Conservation (phyloP, 2,329 filamentous ascomycete species). For the Cytospora piceae region DNA sequence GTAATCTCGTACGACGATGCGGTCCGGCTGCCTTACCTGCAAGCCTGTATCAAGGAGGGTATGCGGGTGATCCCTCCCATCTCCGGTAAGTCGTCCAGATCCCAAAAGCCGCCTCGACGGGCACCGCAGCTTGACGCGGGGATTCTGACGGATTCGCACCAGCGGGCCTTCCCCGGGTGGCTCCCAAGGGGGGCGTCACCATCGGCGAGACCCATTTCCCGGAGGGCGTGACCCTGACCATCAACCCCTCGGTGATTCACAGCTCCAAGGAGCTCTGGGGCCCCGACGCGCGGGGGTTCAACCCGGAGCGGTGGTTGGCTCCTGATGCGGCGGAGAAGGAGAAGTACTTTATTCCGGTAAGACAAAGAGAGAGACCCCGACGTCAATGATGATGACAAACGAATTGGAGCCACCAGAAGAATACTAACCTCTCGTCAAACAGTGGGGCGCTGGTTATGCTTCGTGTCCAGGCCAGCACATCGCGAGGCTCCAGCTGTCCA, state of each 20-base stretch:
- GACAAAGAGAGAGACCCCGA: background rate
- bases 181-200: constrained; percentile 35
- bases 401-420: background rate
- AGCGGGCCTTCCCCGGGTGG: constrained; percentile 37
- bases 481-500: constrained; percentile 31
- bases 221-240: constrained; percentile 36
- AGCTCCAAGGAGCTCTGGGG: constrained; percentile 35
- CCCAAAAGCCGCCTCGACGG: constrained; percentile 28
- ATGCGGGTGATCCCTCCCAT: constrained; percentile 35
- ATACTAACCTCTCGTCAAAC: background rate
- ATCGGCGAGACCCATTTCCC: constrained; percentile 37
- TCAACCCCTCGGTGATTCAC: constrained; percentile 37
- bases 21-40: constrained; percentile 39
- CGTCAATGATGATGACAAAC: background rate
- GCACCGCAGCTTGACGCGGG: background rate
- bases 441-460: constrained; percentile 30
- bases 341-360: constrained; percentile 35
- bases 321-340: constrained; percentile 29
- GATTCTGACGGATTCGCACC: background rate
- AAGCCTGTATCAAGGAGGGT: constrained; percentile 42
- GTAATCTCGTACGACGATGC: constrained; percentile 37
- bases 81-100: constrained; percentile 27
- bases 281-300: constrained; percentile 33
- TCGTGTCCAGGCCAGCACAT: constrained; percentile 32
- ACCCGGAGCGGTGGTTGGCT: constrained; percentile 35